Evolutionary conservation across 495 filamentous ascomycete genomes (phyloP), one percentile per base, ranked within the genome.

Genomic region (Rhypophila decipiens): DNA sequence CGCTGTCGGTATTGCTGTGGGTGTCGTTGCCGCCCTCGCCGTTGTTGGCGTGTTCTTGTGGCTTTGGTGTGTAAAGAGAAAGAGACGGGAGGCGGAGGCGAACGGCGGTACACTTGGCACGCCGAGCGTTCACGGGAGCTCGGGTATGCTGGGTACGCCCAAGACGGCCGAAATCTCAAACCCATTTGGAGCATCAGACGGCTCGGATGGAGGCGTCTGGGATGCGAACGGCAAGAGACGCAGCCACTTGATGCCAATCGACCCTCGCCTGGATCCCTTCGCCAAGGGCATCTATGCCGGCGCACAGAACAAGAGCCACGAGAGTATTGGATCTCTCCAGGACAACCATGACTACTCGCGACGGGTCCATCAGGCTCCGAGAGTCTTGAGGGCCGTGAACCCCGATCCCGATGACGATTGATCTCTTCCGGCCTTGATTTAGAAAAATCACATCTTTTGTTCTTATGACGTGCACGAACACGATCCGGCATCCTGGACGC

Each of bases 301-400:
- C 13, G 65, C 64, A 19, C 69, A 66, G 21, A 75, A 71, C 43
- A 70, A 71, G 52, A 76, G 73, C 50, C 69, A 69, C 48, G 74
- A 78, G 51, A 78, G 74, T 56, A 55, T 80, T 52, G 66, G 69
- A 39, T 78, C 75, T 3, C 57, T 80, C 3, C 73, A 73, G 47
- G 76, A 80, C 51, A 72, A 80, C 49, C 72, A 74, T 19, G 76
- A 80, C 45, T 80, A 78, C 47, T 78, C 75, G 33, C 60, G 75
- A 50, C 47, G 64, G 15, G 61, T 73, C 3, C 52, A 59, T n/a
- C 51, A 61, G 10, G 51, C 63, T 7, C 51, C 59, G 19, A 66
- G 69, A 49, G 72, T 77, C 17, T 66, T 80, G n/a, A 63, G 75
- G 49, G 71, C 74, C 2, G 71, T 57, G 35, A 80, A 80, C 45